Percentiles rank a stretch among this genome's conserved stretches.
Conservation (phyloP, 768 basidiomycete species). For the Lentinula sp. region DNA sequence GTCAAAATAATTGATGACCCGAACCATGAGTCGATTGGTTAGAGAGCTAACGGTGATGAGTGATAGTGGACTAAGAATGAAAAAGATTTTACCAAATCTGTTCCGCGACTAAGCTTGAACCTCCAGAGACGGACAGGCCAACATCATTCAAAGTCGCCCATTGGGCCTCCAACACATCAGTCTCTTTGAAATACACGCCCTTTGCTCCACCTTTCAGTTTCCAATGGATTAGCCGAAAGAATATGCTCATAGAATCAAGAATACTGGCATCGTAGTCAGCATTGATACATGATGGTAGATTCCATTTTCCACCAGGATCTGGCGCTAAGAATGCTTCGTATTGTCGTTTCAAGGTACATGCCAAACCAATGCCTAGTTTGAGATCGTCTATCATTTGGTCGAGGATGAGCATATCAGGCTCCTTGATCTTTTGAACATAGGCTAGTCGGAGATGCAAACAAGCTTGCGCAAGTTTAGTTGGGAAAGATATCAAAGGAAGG, state of each 20-base stretch:
- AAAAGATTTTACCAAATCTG: constrained; percentile 73
- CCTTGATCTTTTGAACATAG: constrained; percentile 81
- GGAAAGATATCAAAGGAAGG: constrained; percentile 91
- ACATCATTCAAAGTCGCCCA: constrained; percentile 95
- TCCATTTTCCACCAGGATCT: constrained; percentile 85
- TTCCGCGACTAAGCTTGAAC: constrained; percentile 89
- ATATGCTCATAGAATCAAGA: constrained; percentile 77
- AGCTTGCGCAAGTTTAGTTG: constrained; percentile 90
- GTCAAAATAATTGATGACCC: constrained; percentile 92
- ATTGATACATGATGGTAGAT: constrained; percentile 80
- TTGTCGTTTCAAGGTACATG: constrained; percentile 92
- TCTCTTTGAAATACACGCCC: constrained; percentile 95
- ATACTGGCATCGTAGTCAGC: constrained; percentile 89
- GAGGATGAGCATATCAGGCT: constrained; percentile 85
- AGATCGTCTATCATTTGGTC: constrained; percentile 94
- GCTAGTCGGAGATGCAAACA: constrained; percentile 85
- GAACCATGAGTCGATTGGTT: constrained; percentile 88
- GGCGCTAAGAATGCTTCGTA: constrained; percentile 89
- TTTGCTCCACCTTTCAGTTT: constrained; percentile 91
- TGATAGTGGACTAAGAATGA: not conserved
- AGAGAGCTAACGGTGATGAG: constrained; percentile 55
- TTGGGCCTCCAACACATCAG: constrained; percentile 94
- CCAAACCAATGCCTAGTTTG: constrained; percentile 83
- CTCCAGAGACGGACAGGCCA: constrained; percentile 80
- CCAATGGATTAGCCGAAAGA: constrained; percentile 94